Conservation (phyloP, 106 monocot species). For the Agapanthus africanus region DNA sequence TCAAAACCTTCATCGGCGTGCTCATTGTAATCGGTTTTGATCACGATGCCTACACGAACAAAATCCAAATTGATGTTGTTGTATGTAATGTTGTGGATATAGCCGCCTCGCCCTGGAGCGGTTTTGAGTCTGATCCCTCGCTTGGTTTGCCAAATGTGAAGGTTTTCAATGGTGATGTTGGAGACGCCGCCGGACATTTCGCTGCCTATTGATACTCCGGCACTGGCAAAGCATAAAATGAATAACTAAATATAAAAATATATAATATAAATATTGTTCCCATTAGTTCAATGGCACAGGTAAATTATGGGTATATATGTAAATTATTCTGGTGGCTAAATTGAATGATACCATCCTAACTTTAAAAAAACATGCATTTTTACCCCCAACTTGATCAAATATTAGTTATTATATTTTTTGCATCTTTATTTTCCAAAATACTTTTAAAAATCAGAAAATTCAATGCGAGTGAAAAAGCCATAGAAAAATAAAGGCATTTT, state of each 20-base stretch:
- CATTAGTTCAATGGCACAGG: too few relatives aligned
- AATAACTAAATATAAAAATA: neutral
- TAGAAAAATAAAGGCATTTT: too few relatives aligned
- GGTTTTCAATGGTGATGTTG: conserved; percentile 51
- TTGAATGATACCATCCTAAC: neutral
- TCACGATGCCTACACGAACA: conserved; percentile 54
- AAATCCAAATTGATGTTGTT: conserved; percentile 43
- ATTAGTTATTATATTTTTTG: too few relatives aligned
- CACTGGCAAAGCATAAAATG: conserved; percentile 23
- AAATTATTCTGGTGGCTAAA: too few relatives aligned
- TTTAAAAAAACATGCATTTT: neutral
- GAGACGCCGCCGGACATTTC: conserved; percentile 77
- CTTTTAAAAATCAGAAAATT: too few relatives aligned
- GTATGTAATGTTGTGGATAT: conserved; percentile 39
- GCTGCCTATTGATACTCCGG: conserved; percentile 73
- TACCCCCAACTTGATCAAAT: neutral
- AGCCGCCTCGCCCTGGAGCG: conserved; percentile 58
- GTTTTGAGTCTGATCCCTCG: conserved; percentile 62
- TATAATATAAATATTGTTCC: neutral
- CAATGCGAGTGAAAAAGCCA: too few relatives aligned
- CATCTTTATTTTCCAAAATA: too few relatives aligned
- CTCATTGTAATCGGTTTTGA: conserved; percentile 73
- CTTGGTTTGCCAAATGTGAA: conserved; percentile 39
- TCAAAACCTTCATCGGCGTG: conserved; percentile 55
- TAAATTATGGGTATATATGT: too few relatives aligned